A percentile compares a stretch with the other conserved stretches of the same genome.
These are phyloP conservation scores for Tetrastigma voinierianum DNA, from an alignment of 164 flowering plant genomes.

Conservation along the genomic window DNA sequence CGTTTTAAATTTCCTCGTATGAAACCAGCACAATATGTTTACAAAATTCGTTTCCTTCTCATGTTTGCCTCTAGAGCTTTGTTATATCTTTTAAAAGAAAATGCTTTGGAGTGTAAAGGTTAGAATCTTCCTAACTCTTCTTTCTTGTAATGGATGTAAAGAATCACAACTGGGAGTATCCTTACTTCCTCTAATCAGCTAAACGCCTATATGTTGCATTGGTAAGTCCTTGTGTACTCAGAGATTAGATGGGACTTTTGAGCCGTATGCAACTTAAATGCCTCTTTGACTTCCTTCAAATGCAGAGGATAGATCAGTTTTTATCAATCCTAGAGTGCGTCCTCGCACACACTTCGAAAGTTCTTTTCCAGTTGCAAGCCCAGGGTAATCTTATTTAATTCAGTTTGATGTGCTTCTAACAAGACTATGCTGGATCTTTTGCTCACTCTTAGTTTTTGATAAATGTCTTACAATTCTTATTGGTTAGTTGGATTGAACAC, in stretches of 20 bases:
- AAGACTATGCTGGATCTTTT: too few species aligned
- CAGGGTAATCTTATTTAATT: slow-evolving; percentile 21
- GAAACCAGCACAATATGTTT: too few species aligned
- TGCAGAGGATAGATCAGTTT: slow-evolving; percentile 27
- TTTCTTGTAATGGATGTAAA: neutral
- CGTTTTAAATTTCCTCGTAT: too few species aligned
- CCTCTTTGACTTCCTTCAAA: neutral
- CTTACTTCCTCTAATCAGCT: slow-evolving; percentile 15
- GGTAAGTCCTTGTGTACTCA: slow-evolving; percentile 18
- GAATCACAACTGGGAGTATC: slow-evolving; percentile 19
- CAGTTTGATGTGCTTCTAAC: neutral
- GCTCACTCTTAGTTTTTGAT: too few species aligned
- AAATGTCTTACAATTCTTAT: too few species aligned
- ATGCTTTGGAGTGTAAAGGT: too few species aligned
- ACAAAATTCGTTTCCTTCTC: neutral
- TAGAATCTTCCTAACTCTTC: neutral
- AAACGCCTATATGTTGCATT: slow-evolving; percentile 25
- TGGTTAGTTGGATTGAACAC: too few species aligned
- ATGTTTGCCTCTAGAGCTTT: neutral
- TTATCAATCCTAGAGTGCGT: slow-evolving; percentile 24
- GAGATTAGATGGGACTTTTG: neutral
- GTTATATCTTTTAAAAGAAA: neutral
- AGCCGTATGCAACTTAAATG: neutral
- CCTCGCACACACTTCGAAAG: slow-evolving; percentile 22
- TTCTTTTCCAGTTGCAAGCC: slow-evolving; percentile 20